Base-by-base conservation (phyloP, 179 eudicot species). In the Silene noctiflora region DNA sequence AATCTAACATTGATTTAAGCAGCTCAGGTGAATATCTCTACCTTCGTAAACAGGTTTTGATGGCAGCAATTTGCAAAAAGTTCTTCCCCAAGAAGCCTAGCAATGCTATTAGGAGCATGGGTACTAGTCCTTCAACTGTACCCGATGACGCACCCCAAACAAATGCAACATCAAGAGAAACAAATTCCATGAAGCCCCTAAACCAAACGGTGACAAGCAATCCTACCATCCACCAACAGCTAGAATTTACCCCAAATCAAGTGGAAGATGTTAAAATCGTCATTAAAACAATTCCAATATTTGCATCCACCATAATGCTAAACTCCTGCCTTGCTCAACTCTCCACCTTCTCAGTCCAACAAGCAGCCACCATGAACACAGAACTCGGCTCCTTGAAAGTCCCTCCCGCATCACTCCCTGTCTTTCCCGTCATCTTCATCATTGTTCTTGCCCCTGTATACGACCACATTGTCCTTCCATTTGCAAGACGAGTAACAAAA, bases 301-400 rank as follows among this genome's bases (percentile, higher is more conserved):
- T 93, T 59, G 84, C 89, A 75, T 87, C 92, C 4, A 89, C 98
- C 60, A 82, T 93, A 59, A 91, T 91, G 90, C 94, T 93, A 13
- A 93, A 88, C 83, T 89, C 94, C 79, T 93, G 98, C 86, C 88
- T 93, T 2, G 98, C 98, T 35, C 96, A 93, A 79, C 96, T 91
- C 63, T 91, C 96, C 59, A 93, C 98, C 58, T 93, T 93, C 66
- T 93, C 97, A 3, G 86, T 93, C 80, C 97, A 93, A 78, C 96
- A 93, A 84, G 92, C 98, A 4, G 89, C 96, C 35, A 89, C 96
- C 17, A 91, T 93, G 98, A 82, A 91, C 82, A 89, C 92, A 20
- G 77, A 79, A 20, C 85, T 92, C 68, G 92, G 91, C n/a, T 77
- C 86, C 62, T 75, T 91, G 24, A 80, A 16, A 71, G 85, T 93